Base-by-base conservation (phyloP, 495 filamentous ascomycete species). In the Trichocladium antarcticum region DNA sequence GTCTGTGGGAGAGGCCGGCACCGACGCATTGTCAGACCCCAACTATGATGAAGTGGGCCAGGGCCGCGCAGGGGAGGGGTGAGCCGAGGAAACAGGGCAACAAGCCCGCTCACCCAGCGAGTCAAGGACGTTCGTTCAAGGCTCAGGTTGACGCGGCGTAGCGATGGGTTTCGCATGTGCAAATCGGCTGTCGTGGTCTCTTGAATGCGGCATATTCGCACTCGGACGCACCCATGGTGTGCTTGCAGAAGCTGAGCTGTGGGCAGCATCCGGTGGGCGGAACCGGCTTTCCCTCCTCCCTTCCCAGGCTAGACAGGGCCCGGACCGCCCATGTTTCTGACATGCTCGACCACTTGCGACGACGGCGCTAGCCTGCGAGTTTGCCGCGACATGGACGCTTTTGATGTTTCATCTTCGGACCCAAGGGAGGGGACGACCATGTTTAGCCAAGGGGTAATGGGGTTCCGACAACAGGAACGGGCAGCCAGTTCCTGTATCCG, bases 141-240 rank as follows among this genome's bases (percentile, higher is more conserved):
- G 27, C 16, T 51, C 40, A 51, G 53, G 45, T 53, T 53, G 45
- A 45, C 53, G 57, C 55, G 56, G 57, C 51, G 42, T 51, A 27
- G 35, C 50, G 19, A 42, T 35, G 37, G 53, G 39, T 37, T 56
- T 60, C 55, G 59, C 59, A 66, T 58, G 60, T 61, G 59, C 57
- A 59, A 62, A 56, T 45, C 46, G 57, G 55, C 36, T 14, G 21
- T 17, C 17, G 5, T 12, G 42, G 19, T n/a, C 38, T 44, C 42
- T 39, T n/a, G 28, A 53, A 44, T 58, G 58, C 57, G 62, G 58
- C 50, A 61, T 55, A 62, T 59, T 58, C 58, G 54, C 56, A 57
- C 50, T 37, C 54, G 37, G 45, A 50, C 53, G 56, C 53, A 45
- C 29, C 49, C 21, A 46, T 47, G 37, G 47, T 51, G 54, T 47